Evolutionary conservation across 257 asterid species (phyloP).

Genomic region (Buddleja alternifolia): DNA sequence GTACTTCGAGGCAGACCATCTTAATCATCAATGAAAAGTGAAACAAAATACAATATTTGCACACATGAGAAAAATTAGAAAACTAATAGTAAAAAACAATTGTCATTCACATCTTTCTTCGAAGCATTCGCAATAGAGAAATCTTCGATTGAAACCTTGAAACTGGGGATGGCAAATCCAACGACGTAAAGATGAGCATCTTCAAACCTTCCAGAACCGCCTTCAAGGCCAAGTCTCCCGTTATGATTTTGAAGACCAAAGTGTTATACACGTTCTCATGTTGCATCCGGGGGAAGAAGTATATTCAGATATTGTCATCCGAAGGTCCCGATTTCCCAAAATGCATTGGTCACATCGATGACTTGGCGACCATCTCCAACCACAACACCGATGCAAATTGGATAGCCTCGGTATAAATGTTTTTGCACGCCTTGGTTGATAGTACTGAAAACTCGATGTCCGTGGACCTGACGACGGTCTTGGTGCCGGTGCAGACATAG

Average conservation of each 20-base stretch:
- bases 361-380: constrained; percentile 26
- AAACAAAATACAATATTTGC: no score
- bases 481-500: background rate
- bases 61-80: no score
- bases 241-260: constrained; percentile 37
- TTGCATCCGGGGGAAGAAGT: constrained; percentile 31
- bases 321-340: constrained; percentile 31
- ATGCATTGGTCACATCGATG: constrained; percentile 34
- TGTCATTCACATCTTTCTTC: no score
- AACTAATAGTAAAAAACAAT: no score
- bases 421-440: constrained; percentile 33
- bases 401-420: background rate
- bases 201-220: constrained; percentile 13
- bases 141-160: constrained; percentile 34
- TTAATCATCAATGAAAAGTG: background rate
- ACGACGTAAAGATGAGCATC: constrained; percentile 36
- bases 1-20: background rate
- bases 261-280: constrained; percentile 22
- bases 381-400: background rate
- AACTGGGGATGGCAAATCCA: constrained; percentile 23
- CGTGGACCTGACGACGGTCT: background rate
- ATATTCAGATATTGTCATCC: constrained; percentile 29
- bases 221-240: constrained; percentile 34
- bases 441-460: constrained; percentile 26
- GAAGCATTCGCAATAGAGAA: constrained; percentile 39